These are phyloP conservation scores for Hanseniaspora osmophila DNA, from an alignment of 805 yeast genomes.

Conservation along the genomic window DNA sequence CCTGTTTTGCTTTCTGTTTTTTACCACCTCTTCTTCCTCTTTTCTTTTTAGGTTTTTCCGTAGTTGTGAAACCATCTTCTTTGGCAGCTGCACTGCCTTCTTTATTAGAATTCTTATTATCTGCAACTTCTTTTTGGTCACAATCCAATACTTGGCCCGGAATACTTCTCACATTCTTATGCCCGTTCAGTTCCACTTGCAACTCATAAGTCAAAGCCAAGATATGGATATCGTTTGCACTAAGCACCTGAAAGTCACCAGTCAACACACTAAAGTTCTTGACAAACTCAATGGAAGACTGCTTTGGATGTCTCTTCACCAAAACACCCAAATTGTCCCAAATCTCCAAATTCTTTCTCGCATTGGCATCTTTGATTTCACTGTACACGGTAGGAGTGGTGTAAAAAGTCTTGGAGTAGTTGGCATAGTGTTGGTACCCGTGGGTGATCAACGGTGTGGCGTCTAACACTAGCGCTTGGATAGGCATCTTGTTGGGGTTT, in stretches of 20 bases:
- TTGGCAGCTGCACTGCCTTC: conserved; percentile 6
- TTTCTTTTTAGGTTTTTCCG: conserved; percentile 21
- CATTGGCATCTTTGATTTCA: conserved; percentile 78
- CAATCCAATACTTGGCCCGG: conserved; percentile 47
- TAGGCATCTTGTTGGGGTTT: not conserved
- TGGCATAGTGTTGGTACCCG: conserved; percentile 56
- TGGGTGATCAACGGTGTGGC: conserved; percentile 92
- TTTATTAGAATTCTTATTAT: conserved; percentile 4
- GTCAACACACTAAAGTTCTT: conserved; percentile 68
- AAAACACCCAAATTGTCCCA: conserved; percentile 57
- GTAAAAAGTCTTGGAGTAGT: conserved; percentile 54
- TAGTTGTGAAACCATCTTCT: conserved; percentile 3
- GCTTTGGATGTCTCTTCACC: conserved; percentile 62
- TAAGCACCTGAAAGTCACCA: conserved; percentile 81
- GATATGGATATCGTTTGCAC: conserved; percentile 83
- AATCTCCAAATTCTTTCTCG: conserved; percentile 60
- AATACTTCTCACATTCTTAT: conserved; percentile 51
- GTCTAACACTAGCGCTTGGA: conserved; percentile 55
- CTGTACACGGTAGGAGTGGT: conserved; percentile 86
- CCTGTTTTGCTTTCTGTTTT: conserved; percentile 47
- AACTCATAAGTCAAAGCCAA: conserved; percentile 84
- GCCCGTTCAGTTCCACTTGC: conserved; percentile 55
- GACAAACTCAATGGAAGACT: conserved; percentile 49
- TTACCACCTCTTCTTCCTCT: conserved; percentile 50
- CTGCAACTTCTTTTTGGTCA: conserved; percentile 12